Evolutionary conservation across 768 basidiomycete genomes (phyloP).

Genomic region (Calocybe gangraenosa): DNA sequence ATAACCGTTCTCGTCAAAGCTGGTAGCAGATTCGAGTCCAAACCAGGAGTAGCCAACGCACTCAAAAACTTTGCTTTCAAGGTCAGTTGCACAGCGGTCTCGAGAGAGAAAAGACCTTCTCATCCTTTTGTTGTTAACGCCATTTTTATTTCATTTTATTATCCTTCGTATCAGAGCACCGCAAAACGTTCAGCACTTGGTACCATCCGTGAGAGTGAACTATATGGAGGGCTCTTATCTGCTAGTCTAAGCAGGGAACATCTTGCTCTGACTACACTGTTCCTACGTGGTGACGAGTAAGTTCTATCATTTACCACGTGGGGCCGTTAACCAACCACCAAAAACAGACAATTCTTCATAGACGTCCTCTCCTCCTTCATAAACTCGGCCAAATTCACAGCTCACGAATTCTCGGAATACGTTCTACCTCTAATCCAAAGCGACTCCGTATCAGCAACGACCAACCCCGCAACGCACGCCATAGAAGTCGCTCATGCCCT

Average conservation of each 20-base stretch:
- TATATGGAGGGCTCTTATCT: slow-evolving; percentile 90
- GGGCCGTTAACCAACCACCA: too few relatives aligned
- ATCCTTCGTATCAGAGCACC: slow-evolving; percentile 59
- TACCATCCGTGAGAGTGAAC: slow-evolving; percentile 87
- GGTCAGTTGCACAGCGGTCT: too few relatives aligned
- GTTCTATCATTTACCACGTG: too few relatives aligned
- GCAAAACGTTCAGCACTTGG: slow-evolving; percentile 82
- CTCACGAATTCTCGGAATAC: slow-evolving; percentile 73
- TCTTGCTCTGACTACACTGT: slow-evolving; percentile 91
- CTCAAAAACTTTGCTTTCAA: slow-evolving; percentile 99
- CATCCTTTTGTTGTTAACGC: too few relatives aligned
- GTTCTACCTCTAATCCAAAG: slow-evolving; percentile 67
- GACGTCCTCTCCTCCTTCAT: slow-evolving; percentile 83
- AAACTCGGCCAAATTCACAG: slow-evolving; percentile 76
- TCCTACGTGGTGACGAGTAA: slow-evolving; percentile 93
- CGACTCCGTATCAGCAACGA: slow-evolving; percentile 59
- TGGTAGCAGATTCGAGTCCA: slow-evolving; percentile 83
- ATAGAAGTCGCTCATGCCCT: slow-evolving; percentile 84
- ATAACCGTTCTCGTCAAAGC: slow-evolving; percentile 92
- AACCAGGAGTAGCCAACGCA: slow-evolving; percentile 87
- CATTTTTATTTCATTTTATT: too few relatives aligned
- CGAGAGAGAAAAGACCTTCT: too few relatives aligned
- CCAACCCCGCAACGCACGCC: slow-evolving; percentile 64
- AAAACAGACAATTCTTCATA: slow-evolving; percentile 88
- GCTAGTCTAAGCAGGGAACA: slow-evolving; percentile 84